These are phyloP conservation scores for Linderniella brevidens DNA, from an alignment of 257 asterid species.

Conservation along the genomic window DNA sequence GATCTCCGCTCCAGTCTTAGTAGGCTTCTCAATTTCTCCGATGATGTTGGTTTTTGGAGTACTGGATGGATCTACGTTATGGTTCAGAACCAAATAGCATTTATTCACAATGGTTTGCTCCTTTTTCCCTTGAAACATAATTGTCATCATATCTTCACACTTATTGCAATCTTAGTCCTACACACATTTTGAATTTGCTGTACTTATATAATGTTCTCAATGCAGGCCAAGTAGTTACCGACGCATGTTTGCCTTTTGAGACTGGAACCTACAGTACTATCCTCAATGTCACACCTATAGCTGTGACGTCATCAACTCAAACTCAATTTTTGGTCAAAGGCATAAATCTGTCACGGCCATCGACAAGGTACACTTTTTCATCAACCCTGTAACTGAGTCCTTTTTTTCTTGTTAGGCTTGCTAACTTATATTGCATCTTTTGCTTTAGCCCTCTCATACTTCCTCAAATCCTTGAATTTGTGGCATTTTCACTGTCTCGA, in stretches of 20 bases:
- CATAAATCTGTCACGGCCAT: constrained; percentile 30
- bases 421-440: constrained; percentile 1
- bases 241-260: constrained; percentile 33
- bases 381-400: constrained; percentile 6
- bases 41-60: constrained; percentile 50
- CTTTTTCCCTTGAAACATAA: constrained; percentile 3
- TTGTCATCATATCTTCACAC: constrained; percentile 1
- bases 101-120: constrained; percentile 33
- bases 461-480: background rate
- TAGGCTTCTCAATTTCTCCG: constrained; percentile 44
- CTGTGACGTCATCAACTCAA: constrained; percentile 40
- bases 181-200: constrained; percentile 9
- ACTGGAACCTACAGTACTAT: constrained; percentile 22
- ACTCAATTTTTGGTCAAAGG: constrained; percentile 53
- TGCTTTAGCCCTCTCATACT: constrained; percentile 5
- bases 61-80: constrained; percentile 64
- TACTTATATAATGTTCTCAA: constrained; percentile 10
- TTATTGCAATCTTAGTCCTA: constrained; percentile 1
- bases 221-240: constrained; percentile 52
- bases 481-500: too few species aligned
- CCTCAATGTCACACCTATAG: constrained; percentile 53
- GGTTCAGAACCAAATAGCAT: constrained; percentile 59
- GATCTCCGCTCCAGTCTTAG: constrained; percentile 52
- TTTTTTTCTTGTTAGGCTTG: constrained; percentile 5
- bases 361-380: constrained; percentile 31